These are phyloP conservation scores for Corymbia maculata DNA, from an alignment of 345 rosid genomes.

Conservation along the genomic window DNA sequence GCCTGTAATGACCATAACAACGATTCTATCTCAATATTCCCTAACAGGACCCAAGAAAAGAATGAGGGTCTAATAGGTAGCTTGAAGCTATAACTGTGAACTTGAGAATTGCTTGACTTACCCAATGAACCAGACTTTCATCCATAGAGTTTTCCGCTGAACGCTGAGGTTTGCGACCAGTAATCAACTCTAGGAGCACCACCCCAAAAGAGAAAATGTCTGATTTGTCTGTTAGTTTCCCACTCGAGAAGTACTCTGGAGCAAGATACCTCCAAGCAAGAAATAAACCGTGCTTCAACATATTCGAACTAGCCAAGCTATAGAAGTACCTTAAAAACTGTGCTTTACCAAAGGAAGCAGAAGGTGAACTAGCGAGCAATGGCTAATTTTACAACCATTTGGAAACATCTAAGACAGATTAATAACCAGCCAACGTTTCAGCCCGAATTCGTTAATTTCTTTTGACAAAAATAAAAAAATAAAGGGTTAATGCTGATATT, in stretches of 20 bases:
- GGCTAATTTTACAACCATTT: background rate
- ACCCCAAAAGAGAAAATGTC: conserved; percentile 82
- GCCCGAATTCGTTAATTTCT: no score
- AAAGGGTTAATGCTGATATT: no score
- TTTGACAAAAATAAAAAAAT: no score
- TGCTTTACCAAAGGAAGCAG: background rate
- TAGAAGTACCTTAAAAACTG: no score
- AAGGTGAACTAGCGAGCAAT: background rate
- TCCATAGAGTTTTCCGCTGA: conserved; percentile 43
- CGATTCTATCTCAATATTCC: background rate
- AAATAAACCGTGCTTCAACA: background rate
- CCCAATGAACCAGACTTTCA: conserved; percentile 86
- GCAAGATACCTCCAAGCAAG: conserved; percentile 49
- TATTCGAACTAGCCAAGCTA: background rate
- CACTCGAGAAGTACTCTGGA: conserved; percentile 81
- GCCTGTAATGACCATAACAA: conserved; percentile 29
- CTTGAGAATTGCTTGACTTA: conserved; percentile 6
- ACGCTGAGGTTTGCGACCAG: conserved; percentile 50
- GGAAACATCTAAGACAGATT: background rate
- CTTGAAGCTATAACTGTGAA: background rate
- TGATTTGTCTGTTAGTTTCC: conserved; percentile 61
- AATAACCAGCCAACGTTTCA: background rate
- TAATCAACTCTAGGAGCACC: conserved; percentile 82
- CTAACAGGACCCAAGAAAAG: background rate
- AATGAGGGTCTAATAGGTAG: background rate